Evolutionary conservation across 73 alveolate genomes (phyloP), one percentile per base, ranked within the genome.

Genomic region (Uronychia setigera): DNA sequence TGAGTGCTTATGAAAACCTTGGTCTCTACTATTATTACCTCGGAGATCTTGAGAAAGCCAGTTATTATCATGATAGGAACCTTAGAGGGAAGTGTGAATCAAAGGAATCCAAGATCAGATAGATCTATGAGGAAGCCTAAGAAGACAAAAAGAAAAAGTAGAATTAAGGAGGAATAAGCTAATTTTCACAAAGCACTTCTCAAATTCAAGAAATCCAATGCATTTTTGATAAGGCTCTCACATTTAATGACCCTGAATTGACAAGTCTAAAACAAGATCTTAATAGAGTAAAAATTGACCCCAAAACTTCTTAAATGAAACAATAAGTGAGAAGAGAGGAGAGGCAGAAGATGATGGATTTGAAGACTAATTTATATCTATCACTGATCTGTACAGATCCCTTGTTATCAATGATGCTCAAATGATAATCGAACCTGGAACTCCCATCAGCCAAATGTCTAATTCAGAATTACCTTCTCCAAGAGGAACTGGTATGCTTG

Each of bases 1-100:
- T 88, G 88, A 58, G 31, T 27, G 94, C 94, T 0, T 88, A 80
- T 35, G 94, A 88, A 33, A 77, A 77, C 60, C 77, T 88, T 5
- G 84, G 90, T 27, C 81, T 83, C 0, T 78, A 82, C 13, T 88
- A 88, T 34, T 88, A 60, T 33, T 88, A 88, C 59, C 77, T 88
- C n/a, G 82, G 91, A 1, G 94, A 88, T 32, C 57, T 88, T 14
- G 91, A 76, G 11, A 88, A 83, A 58, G 84, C 91, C 14, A 83
- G 35, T 34, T 83, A 88, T 31, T 87, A 87, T 67, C 75, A 87
- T 30, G 87, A 87, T 14, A 30, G 93, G 59, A 67, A 46, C 83
- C 35, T 87, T 78, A 31, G 88, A 33, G 93, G 93, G 13, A 74
- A 80, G 75, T 75, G 77, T 32, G 93, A 87, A 57, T 76, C 80